A percentile compares a stretch with the other conserved stretches of the same genome.
These are phyloP conservation scores for Venturia asperata DNA, from an alignment of 2,329 filamentous ascomycete genomes.

Conservation along the genomic window DNA sequence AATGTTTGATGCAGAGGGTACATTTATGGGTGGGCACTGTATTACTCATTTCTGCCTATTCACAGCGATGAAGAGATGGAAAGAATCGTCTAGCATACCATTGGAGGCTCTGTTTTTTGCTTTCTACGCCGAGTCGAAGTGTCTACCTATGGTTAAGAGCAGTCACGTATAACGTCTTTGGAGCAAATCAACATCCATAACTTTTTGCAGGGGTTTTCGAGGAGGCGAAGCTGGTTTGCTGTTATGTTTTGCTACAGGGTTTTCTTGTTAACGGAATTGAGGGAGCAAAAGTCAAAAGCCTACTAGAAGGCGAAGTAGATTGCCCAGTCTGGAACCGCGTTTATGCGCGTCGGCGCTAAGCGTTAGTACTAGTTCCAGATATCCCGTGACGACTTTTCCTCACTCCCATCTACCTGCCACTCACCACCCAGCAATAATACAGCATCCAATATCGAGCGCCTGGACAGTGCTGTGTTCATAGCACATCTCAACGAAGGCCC, in stretches of 20 bases:
- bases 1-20: neutral
- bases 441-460: neutral
- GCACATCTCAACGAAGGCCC: neutral
- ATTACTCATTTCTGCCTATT: neutral
- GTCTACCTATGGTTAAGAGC: too few species aligned
- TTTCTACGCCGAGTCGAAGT: too few species aligned
- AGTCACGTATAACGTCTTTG: too few species aligned
- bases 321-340: neutral
- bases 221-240: too few species aligned
- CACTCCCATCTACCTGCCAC: slow-evolving; percentile 3
- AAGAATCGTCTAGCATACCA: neutral
- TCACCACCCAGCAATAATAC: neutral
- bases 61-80: neutral
- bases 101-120: too few species aligned
- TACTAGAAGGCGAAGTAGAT: neutral
- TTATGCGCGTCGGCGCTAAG: neutral
- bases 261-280: too few species aligned
- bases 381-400: neutral
- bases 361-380: neutral
- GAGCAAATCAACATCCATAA: too few species aligned
- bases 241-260: too few species aligned
- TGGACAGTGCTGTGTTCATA: neutral
- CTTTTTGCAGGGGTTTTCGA: too few species aligned
- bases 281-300: too few species aligned
- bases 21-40: neutral